Base-by-base conservation (phyloP, 2,329 filamentous ascomycete genomes). In the Botrytis medusae region DNA sequence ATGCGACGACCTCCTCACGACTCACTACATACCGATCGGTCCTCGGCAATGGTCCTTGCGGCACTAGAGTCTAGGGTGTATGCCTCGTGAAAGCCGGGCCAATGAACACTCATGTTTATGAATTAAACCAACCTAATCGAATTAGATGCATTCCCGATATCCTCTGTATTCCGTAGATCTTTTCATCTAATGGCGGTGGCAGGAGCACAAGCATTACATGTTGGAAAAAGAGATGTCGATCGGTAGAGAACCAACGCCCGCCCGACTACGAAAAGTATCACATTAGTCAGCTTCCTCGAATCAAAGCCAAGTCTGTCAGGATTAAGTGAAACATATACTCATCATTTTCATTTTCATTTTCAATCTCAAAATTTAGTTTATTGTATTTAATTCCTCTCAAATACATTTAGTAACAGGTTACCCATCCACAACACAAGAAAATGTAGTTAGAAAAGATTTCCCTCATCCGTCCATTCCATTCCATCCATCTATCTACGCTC, bases 301-400 rank as follows among this genome's bases (percentile, higher is more conserved):
- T 25, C 29, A 25, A 22, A 46, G 16, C 20, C 34, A 61, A 61
- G 34, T 9, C 25, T 44, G 16, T 42, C 25, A 63, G 12, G 10
- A n/a, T 48, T 22, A 65, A 48, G 22, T 25, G 12, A 65, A 34
- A 14, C n/a, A 16, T 12, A 16, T 25, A 18, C 40, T 48, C 25
- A n/a, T 42, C 62, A 42, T 54, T 16, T 29, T 48, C 29, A 42
- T 54, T 16, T 29, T 48, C 29, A 40, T 40, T n/a, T 34, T 68
- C n/a, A 25, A 22, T 18, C 46, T 68, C 48, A 57, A 29, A 16
- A 12, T 20, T 69, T 37, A 32, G 34, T 69, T 68, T 22, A 42
- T 57, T 57, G 48, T 69, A 69, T 69, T 69, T 42, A 57, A 42
- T 69, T 42, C 37, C n/a, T 42, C 48, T 42, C 65, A 64, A 69